These are phyloP conservation scores for Helianthus tuberosus DNA, from an alignment of 129 eudicot species.

Conservation along the genomic window DNA sequence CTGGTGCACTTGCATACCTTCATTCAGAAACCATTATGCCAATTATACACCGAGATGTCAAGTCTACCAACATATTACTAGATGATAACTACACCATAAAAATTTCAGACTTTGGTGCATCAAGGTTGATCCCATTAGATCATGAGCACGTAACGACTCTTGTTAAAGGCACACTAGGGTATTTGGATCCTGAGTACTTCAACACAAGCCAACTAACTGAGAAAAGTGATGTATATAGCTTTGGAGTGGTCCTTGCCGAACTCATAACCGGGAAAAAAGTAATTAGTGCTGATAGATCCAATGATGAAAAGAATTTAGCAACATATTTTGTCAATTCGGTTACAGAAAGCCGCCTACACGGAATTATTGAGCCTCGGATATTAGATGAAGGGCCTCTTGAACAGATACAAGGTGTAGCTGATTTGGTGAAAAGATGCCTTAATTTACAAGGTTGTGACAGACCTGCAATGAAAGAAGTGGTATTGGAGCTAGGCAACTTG, in stretches of 20 bases:
- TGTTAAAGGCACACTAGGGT: constrained; percentile 1
- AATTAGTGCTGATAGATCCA: not conserved
- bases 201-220: constrained; percentile 1
- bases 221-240: constrained; percentile 2
- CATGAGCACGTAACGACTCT: not conserved
- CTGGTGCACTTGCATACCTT: constrained; percentile 3
- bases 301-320: not conserved
- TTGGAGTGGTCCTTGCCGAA: constrained; percentile 1
- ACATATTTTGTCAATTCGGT: not conserved
- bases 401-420: not conserved
- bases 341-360: not conserved
- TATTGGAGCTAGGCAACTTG: not conserved
- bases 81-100: not conserved
- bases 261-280: not conserved
- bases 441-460: not conserved
- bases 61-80: not conserved
- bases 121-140: not conserved
- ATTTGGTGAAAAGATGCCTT: not conserved
- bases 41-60: not conserved
- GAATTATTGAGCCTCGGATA: not conserved
- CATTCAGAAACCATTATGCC: not conserved
- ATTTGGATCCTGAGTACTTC: not conserved
- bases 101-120: constrained; percentile 6
- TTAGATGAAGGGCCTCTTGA: not conserved
- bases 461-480: not conserved